Evolutionary conservation across 2,329 filamentous ascomycete genomes (phyloP), one percentile per base, ranked within the genome.

Genomic region (Fusarium sp.): DNA sequence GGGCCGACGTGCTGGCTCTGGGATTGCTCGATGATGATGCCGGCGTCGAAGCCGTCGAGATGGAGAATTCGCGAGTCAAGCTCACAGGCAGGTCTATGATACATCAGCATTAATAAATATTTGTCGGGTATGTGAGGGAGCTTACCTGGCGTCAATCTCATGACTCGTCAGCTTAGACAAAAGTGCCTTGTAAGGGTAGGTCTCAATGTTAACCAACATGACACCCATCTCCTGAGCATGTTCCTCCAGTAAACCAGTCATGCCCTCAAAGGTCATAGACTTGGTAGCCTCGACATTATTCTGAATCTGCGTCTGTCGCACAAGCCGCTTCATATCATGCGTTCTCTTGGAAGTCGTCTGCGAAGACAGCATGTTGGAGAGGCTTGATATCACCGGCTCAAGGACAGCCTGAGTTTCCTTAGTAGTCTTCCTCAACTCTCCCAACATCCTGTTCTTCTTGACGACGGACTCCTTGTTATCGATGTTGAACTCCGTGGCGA

Each of bases 271-370:
- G 1, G 39, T 63, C 60, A 63, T 63, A 0, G 51, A 42, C 44
- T 63, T 63, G 2, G 44, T 58, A 3, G 60, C 60, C 19, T 63
- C 58, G 2, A 63, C 32, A 6, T 63, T 63, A 15, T 63, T 63
- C 9, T 46, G 53, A 1, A 63, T 63, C 17, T 63, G 51, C 2
- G 28, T 26, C 34, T 63, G 45, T 19, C 60, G 38, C 17, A 63
- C 3, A 24, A 63, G 34, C 2, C 58, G 47, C 34, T 63, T 63
- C 51, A 63, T 51, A 5, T 63, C 60, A 26, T 63, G 51, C 2
- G 58, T 63, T 39, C 40, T 57, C 39, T 63, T 63, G 1, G 60
- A 63, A 1, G 60, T 63, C 0, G 60, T 63, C 26, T 63, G 60
- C 8, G 61, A 62, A 14, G 60, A 63, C 34, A 63, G 45, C 60